Evolutionary conservation across 2,329 filamentous ascomycete species (phyloP), one percentile per base, ranked within the genome.

Genomic region (Teratosphaeria epicoccoides): DNA sequence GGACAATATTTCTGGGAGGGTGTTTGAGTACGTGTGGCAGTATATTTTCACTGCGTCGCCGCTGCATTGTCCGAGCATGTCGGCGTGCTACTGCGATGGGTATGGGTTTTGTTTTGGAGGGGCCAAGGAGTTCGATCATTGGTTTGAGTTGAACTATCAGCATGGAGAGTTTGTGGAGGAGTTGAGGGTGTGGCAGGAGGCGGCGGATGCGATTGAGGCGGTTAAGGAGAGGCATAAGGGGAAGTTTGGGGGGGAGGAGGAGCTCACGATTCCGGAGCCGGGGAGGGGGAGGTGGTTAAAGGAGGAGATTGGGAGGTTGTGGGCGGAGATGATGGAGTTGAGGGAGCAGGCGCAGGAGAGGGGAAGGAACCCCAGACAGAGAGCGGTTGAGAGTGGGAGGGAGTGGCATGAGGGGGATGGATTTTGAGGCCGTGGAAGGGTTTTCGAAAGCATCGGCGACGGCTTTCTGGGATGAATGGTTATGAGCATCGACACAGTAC

Each of bases 11-110:
- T 77, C 76, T 11, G 80, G 80, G 2, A 72, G 81, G 2, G 71
- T 83, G 14, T 83, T 79, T 70, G 81, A 84, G 62, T 83, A 83
- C 60, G 66, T 82, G 1, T 84, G 81, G 81, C 79, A 82, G 53
- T 79, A 75, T 53, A 72, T 83, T 12, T 84, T 83, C 61, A 77
- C 78, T 0, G 76, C 75, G 1, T 54, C 70, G 14, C 68, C 71
- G 4, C 63, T 74, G 9, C 69, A 72, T 49, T 80, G 77, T 57
- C 75, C 76, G 0, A 66, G 68, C 45, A 76, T 81, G 66, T 71
- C 77, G 51, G 65, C 76, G 0, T 84, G 82, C 66, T 81, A 81
- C 55, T 84, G 82, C 61, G 80, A 84, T 54, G 80, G 78, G 5
- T 84, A 77, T 47, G 81, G 82, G 1, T 66, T 79, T 9, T 84